Evolutionary conservation across 768 basidiomycete species (phyloP).

Genomic region (Termitomyces sp.): DNA sequence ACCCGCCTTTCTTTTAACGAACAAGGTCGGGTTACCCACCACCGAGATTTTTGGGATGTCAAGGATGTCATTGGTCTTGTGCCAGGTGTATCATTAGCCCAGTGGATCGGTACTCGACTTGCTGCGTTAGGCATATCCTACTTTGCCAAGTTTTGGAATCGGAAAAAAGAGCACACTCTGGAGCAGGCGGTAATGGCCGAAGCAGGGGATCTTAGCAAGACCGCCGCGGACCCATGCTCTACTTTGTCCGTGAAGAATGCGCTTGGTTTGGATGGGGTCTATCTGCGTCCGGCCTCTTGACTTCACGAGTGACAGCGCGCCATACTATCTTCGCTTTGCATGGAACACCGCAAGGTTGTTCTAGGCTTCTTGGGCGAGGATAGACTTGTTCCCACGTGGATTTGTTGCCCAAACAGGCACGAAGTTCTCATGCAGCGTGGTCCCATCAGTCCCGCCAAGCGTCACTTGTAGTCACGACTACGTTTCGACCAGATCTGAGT

Average conservation of each 20-base stretch:
- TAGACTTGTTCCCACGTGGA: slow-evolving; percentile 9
- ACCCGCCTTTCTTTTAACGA: slow-evolving; percentile 78
- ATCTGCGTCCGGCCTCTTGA: slow-evolving; percentile 5
- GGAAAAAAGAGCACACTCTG: slow-evolving; percentile 8
- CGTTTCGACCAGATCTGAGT: slow-evolving; percentile 12
- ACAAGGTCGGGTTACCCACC: slow-evolving; percentile 72
- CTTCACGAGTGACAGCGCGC: slow-evolving; percentile 2
- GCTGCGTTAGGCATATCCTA: slow-evolving; percentile 53
- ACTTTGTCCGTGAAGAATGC: slow-evolving; percentile 15
- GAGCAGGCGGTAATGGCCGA: slow-evolving; percentile 9
- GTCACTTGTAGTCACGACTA: slow-evolving; percentile 11
- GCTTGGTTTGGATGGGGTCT: slow-evolving; percentile 17
- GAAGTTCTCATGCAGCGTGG: slow-evolving; percentile 10
- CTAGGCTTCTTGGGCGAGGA: slow-evolving; percentile 6
- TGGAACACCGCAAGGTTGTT: slow-evolving; percentile 14
- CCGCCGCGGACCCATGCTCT: slow-evolving; percentile 13
- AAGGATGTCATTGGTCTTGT: slow-evolving; percentile 71
- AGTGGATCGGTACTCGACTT: slow-evolving; percentile 65
- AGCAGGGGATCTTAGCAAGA: slow-evolving; percentile 13
- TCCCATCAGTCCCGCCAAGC: neutral
- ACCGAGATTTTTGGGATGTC: slow-evolving; percentile 79
- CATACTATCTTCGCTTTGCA: neutral
- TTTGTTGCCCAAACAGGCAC: slow-evolving; percentile 5
- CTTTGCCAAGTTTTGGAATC: slow-evolving; percentile 28
- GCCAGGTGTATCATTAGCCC: slow-evolving; percentile 60